Conservation (phyloP, 2,329 filamentous ascomycete species). For the Cercospora sp. region DNA sequence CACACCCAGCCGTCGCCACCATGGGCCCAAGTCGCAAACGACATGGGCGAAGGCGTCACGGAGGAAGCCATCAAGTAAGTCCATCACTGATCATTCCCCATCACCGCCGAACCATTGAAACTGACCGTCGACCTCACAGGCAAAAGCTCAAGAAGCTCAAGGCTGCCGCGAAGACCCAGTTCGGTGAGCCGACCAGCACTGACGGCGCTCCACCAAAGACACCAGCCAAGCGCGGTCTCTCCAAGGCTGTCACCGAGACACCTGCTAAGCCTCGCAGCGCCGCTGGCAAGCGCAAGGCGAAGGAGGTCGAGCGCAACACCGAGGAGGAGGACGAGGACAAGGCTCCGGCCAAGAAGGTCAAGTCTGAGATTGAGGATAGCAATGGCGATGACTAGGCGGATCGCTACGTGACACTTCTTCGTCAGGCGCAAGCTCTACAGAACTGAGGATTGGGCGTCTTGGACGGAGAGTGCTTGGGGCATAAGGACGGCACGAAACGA, state of each 20-base stretch:
- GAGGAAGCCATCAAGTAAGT: constrained; percentile 14
- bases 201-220: constrained; percentile 6
- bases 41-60: constrained; percentile 3
- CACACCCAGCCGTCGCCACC: constrained; percentile 15
- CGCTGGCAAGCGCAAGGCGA: constrained; percentile 13
- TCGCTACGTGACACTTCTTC: constrained; percentile 5
- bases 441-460: neutral
- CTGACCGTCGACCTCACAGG: neutral
- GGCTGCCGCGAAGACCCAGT: neutral
- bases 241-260: neutral
- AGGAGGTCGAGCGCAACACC: neutral
- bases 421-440: constrained; percentile 4
- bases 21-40: constrained; percentile 22
- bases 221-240: constrained; percentile 9
- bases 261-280: neutral
- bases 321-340: constrained; percentile 9
- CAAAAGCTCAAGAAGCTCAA: constrained; percentile 17
- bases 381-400: constrained; percentile 10
- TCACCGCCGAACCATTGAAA: neutral
- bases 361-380: constrained; percentile 3
- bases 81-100: neutral
- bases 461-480: neutral
- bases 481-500: neutral
- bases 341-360: constrained; percentile 14
- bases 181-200: constrained; percentile 4